Percentiles rank a stretch among this genome's conserved stretches.
Conservation (phyloP, 2,329 filamentous ascomycete genomes). For the Fusarium sp. region DNA sequence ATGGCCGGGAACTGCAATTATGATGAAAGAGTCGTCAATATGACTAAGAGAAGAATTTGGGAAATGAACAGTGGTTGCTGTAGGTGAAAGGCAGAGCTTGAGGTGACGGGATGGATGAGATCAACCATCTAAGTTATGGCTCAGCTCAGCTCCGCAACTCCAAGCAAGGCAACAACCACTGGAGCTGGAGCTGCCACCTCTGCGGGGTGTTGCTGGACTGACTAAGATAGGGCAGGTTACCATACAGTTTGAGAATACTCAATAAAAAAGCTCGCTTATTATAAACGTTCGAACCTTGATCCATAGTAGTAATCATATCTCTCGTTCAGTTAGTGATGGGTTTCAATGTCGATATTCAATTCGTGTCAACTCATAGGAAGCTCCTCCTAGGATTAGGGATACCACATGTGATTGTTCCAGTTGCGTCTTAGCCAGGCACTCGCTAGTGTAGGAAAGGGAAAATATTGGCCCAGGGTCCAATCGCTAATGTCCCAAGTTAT, state of each 20-base stretch:
- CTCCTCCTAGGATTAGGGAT: too few relatives aligned
- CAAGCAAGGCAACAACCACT: constrained; percentile 30
- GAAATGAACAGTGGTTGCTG: constrained; percentile 5
- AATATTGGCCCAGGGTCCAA: too few relatives aligned
- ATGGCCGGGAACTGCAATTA: constrained; percentile 5
- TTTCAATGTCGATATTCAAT: background rate
- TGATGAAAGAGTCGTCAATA: background rate
- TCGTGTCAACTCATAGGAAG: too few relatives aligned
- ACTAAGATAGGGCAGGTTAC: background rate
- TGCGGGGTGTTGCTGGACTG: constrained; percentile 29
- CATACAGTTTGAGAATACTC: background rate
- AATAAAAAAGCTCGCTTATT: background rate
- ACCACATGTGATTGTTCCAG: background rate
- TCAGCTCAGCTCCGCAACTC: constrained; percentile 21
- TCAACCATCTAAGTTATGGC: constrained; percentile 14
- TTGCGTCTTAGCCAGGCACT: background rate
- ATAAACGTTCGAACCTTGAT: background rate
- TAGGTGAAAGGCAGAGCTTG: constrained; percentile 7
- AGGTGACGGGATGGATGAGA: constrained; percentile 31
- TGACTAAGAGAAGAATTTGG: constrained; percentile 1
- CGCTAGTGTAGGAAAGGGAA: too few relatives aligned
- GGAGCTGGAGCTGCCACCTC: constrained; percentile 16
- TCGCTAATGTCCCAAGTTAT: too few relatives aligned
- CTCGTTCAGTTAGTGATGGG: too few relatives aligned
- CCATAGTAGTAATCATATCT: background rate